Evolutionary conservation across 495 filamentous ascomycete genomes (phyloP).

Genomic region (Penicillium roqueforti): DNA sequence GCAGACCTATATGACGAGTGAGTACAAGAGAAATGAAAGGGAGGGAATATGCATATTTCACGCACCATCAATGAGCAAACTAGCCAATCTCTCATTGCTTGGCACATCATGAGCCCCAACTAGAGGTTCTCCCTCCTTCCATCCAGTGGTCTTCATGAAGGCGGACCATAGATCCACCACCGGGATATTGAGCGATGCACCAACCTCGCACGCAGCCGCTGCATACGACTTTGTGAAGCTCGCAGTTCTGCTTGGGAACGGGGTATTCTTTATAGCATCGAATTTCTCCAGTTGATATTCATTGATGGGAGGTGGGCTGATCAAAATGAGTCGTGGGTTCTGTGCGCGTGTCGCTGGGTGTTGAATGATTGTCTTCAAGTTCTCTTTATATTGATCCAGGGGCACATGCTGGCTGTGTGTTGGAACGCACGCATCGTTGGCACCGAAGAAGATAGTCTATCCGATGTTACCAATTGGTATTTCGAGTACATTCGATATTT

Average conservation of each 20-base stretch:
- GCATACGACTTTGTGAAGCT: conserved; percentile 65
- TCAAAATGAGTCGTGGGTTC: conserved; percentile 65
- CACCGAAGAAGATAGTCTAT: conserved; percentile 77
- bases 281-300: conserved; percentile 59
- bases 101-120: conserved; percentile 50
- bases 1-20: conserved; percentile 46
- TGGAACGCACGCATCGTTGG: conserved; percentile 75
- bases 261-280: conserved; percentile 16
- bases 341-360: conserved; percentile 67
- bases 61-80: conserved; percentile 58
- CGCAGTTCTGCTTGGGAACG: conserved; percentile 55
- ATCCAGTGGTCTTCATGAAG: conserved; percentile 61
- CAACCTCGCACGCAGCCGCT: conserved; percentile 62
- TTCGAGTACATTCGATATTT: conserved; percentile 7
- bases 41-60: not conserved
- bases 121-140: conserved; percentile 55
- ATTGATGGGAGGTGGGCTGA: conserved; percentile 77
- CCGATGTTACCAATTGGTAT: not conserved
- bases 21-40: conserved; percentile 9
- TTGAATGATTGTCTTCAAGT: conserved; percentile 63
- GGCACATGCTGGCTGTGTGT: conserved; percentile 67
- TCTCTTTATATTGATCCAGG: conserved; percentile 64
- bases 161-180: conserved; percentile 73
- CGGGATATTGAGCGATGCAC: conserved; percentile 54
- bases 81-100: conserved; percentile 44